Percentiles rank a stretch among this genome's conserved stretches.
Conservation (phyloP, 1,139 yeast genomes). For the Hyphopichia fennica region DNA sequence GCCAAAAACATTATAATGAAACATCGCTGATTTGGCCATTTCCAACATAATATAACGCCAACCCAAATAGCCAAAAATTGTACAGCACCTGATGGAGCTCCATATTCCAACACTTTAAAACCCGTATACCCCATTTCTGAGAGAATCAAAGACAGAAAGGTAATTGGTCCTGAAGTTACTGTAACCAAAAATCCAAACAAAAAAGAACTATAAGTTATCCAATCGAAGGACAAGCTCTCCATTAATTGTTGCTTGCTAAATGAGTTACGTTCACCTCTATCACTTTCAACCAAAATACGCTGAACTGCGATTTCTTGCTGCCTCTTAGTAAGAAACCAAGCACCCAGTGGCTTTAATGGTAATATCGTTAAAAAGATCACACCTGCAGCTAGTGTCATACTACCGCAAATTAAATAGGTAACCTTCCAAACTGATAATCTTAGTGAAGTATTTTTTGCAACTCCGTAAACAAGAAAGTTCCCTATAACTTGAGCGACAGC, state of each 20-base stretch:
- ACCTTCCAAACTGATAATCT: conserved; percentile 19
- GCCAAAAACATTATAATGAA: conserved; percentile 11
- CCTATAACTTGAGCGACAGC: conserved; percentile 17
- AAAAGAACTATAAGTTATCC: conserved; percentile 12
- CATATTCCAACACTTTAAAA: conserved; percentile 12
- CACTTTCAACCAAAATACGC: conserved; percentile 8
- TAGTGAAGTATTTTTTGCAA: conserved; percentile 10
- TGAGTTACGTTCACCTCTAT: conserved; percentile 13
- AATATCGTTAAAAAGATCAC: conserved; percentile 13
- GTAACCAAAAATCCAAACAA: conserved; percentile 18
- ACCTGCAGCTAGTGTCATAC: conserved; percentile 19
- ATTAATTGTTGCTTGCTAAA: conserved; percentile 20
- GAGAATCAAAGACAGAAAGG: conserved; percentile 14
- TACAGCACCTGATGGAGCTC: conserved; percentile 17
- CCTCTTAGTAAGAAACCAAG: conserved; percentile 13
- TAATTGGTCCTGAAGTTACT: conserved; percentile 18
- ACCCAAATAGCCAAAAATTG: conserved; percentile 14
- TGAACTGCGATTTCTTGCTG: conserved; percentile 12
- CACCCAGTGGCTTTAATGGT: conserved; percentile 16
- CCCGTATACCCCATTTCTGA: conserved; percentile 14
- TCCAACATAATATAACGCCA: conserved; percentile 8
- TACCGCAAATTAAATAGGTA: conserved; percentile 20
- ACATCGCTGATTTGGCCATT: conserved; percentile 16
- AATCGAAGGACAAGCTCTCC: conserved; percentile 12
- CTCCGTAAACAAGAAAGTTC: conserved; percentile 15